A percentile compares a stretch with the other conserved stretches of the same genome.
These are phyloP conservation scores for Fusarium sp. DNA, from an alignment of 2,329 filamentous ascomycete genomes.

Conservation along the genomic window DNA sequence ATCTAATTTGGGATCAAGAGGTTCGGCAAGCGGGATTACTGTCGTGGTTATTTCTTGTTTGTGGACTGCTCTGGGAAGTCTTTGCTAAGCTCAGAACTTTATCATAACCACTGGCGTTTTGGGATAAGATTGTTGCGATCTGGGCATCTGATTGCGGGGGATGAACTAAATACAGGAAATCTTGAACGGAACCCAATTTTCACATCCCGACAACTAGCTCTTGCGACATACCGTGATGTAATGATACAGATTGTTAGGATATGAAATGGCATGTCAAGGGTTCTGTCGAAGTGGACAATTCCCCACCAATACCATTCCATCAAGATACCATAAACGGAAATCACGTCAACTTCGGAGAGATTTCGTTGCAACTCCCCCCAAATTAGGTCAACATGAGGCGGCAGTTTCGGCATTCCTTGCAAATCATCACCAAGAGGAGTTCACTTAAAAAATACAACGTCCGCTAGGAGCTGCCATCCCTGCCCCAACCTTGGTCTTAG, in stretches of 20 bases:
- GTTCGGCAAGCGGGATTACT: background rate
- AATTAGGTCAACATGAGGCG: background rate
- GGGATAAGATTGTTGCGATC: background rate
- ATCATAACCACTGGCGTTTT: background rate
- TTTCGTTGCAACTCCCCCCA: background rate
- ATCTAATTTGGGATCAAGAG: conserved; percentile 7
- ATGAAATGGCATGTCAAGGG: background rate
- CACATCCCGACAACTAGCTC: background rate
- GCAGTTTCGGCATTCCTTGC: conserved; percentile 3
- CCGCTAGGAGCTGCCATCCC: background rate
- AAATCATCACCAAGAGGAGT: background rate
- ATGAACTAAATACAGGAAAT: background rate
- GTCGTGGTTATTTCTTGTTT: conserved; percentile 1
- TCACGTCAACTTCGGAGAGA: conserved; percentile 4
- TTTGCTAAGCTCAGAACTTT: background rate
- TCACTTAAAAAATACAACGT: background rate
- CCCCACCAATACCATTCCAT: conserved; percentile 23
- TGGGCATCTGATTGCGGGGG: background rate
- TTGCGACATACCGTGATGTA: background rate
- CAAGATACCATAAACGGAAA: conserved; percentile 23
- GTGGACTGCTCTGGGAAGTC: conserved; percentile 2
- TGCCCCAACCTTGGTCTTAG: background rate
- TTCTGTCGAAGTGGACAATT: background rate
- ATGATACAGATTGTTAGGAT: background rate
- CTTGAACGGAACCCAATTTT: background rate